A percentile compares a stretch with the other conserved stretches of the same genome.
These are phyloP conservation scores for Paspalum notatum DNA, from an alignment of 176 grass and related monocot species.

Conservation along the genomic window DNA sequence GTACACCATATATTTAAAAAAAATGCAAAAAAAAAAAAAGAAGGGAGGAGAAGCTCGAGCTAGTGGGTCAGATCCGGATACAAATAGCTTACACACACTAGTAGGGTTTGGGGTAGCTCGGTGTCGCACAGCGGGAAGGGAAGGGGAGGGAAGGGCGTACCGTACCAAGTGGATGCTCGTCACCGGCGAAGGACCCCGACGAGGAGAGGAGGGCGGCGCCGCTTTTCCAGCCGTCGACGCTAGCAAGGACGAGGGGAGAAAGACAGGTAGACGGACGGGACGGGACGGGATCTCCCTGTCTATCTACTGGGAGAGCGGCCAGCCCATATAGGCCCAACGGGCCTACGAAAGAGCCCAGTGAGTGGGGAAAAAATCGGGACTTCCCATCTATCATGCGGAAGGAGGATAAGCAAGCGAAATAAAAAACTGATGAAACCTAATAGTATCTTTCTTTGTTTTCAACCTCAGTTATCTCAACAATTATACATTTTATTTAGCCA, in stretches of 20 bases:
- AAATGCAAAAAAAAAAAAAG: not conserved
- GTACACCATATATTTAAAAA: not conserved
- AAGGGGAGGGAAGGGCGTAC: not conserved
- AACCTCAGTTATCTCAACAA: too few relatives aligned
- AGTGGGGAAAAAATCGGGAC: too few relatives aligned
- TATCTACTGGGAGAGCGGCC: too few relatives aligned
- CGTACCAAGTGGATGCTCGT: not conserved
- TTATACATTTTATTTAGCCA: too few relatives aligned
- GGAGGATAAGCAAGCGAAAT: too few relatives aligned
- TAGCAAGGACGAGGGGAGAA: not conserved
- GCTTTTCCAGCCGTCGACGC: not conserved
- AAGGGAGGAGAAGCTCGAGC: not conserved
- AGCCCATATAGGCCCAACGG: too few relatives aligned
- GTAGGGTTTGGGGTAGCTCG: not conserved
- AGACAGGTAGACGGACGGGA: not conserved
- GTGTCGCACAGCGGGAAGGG: not conserved
- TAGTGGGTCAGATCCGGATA: not conserved
- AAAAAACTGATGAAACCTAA: too few relatives aligned
- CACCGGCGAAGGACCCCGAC: not conserved
- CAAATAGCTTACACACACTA: not conserved
- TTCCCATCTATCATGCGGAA: too few relatives aligned
- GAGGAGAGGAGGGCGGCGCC: not conserved
- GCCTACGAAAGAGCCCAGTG: too few relatives aligned
- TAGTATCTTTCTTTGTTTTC: too few relatives aligned
- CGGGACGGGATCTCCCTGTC: too few relatives aligned